These are phyloP conservation scores for Fusarium sp. DNA, from an alignment of 2,329 filamentous ascomycete species.

Conservation along the genomic window DNA sequence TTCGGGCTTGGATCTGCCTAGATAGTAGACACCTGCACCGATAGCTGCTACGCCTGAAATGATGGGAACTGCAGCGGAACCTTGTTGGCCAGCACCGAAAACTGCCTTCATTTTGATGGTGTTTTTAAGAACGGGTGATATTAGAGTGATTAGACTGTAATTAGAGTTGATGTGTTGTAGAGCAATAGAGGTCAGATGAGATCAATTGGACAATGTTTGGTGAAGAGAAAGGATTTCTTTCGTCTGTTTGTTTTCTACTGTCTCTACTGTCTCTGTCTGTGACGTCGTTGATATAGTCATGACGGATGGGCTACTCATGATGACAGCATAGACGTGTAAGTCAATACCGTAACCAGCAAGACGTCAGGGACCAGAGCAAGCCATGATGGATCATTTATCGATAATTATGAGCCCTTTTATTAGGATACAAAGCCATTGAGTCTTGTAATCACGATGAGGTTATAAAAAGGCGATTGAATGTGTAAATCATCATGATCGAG, in stretches of 20 bases:
- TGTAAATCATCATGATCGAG: constrained; percentile 7
- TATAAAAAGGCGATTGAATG: constrained; percentile 10
- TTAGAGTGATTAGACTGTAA: not conserved
- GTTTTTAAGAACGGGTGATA: not conserved
- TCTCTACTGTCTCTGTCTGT: constrained; percentile 13
- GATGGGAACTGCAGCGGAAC: constrained; percentile 28
- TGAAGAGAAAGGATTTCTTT: not conserved
- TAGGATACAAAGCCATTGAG: not conserved
- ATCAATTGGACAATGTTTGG: constrained; percentile 3
- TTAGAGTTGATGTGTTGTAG: not conserved
- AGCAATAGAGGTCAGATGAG: not conserved
- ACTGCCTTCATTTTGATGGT: constrained; percentile 25
- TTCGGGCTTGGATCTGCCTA: constrained; percentile 9
- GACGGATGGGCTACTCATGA: constrained; percentile 33
- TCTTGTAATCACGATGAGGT: not conserved
- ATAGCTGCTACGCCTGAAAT: constrained; percentile 33
- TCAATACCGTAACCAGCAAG: constrained; percentile 9
- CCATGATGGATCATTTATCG: not conserved
- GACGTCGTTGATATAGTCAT: constrained; percentile 37
- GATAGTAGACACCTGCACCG: constrained; percentile 40
- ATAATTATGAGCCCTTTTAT: not conserved
- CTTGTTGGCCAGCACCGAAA: constrained; percentile 30
- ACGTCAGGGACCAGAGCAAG: constrained; percentile 9
- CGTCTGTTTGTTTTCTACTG: constrained; percentile 11
- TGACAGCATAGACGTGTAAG: constrained; percentile 38